Percentiles rank a stretch among this genome's conserved stretches.
Evolutionary conservation across 75 land plant species (phyloP).

Genomic region (Isoetes taiwanensis): DNA sequence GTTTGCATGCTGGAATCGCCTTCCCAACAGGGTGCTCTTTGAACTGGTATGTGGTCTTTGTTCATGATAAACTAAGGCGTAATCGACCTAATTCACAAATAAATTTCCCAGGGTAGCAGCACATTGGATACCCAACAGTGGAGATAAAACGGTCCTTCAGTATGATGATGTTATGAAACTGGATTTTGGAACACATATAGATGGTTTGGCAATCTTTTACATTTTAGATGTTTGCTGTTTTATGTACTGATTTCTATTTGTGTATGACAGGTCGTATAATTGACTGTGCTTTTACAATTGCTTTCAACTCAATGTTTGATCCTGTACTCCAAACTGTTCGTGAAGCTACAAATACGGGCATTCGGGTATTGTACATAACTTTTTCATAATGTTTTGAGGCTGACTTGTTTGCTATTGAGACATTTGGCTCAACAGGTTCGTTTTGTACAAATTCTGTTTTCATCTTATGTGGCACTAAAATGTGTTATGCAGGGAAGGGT

Average conservation of each 20-base stretch:
- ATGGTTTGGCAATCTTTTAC: slow-evolving; percentile 37
- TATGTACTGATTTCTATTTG: no score
- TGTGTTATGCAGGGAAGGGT: slow-evolving; percentile 96
- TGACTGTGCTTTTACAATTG: slow-evolving; percentile 96
- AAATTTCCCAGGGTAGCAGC: slow-evolving; percentile 99
- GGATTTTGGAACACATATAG: slow-evolving; percentile 98
- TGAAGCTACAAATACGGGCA: slow-evolving; percentile 93
- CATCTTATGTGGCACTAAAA: no score
- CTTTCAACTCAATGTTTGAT: slow-evolving; percentile 93
- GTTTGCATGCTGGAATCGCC: slow-evolving; percentile 91
- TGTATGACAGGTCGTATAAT: slow-evolving; percentile 89
- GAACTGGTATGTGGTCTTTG: slow-evolving; percentile 51
- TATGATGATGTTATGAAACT: slow-evolving; percentile 99
- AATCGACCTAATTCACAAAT: neutral
- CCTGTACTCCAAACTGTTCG: slow-evolving; percentile 84
- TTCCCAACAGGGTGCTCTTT: slow-evolving; percentile 97
- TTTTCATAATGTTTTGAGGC: no score
- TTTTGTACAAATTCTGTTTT: no score
- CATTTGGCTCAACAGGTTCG: slow-evolving; percentile 91
- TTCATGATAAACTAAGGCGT: neutral
- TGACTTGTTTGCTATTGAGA: slow-evolving; percentile 92
- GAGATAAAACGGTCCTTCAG: slow-evolving; percentile 96
- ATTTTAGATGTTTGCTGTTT: neutral
- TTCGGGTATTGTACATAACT: slow-evolving; percentile 82
- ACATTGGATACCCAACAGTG: slow-evolving; percentile 97